Conservation (phyloP, 371 early-diverging fungal species). For the Entomophthora muscae region DNA sequence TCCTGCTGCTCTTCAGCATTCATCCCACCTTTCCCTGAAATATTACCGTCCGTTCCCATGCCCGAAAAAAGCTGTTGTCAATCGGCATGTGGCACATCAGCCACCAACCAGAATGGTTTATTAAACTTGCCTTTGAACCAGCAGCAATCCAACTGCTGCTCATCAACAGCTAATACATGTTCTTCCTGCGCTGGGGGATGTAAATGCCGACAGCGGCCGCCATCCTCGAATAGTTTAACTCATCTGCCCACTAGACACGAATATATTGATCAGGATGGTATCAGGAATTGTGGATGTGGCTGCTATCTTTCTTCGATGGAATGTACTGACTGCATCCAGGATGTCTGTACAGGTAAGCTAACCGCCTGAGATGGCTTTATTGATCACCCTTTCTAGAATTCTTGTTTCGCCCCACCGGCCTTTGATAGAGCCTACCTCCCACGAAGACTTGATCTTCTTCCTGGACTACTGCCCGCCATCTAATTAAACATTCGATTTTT, state of each 20-base stretch:
- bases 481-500: too few relatives aligned
- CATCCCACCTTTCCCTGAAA: not conserved
- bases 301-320: not conserved
- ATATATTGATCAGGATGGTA: constrained; percentile 5
- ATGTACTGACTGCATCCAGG: constrained; percentile 5
- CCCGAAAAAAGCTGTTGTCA: not conserved
- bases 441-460: too few relatives aligned
- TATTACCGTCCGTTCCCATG: not conserved
- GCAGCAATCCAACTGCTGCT: not conserved
- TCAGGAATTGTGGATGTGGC: constrained; percentile 7
- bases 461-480: too few relatives aligned
- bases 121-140: not conserved
- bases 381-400: not conserved
- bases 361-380: not conserved
- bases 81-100: too few relatives aligned
- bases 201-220: not conserved
- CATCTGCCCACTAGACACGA: not conserved
- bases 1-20: not conserved
- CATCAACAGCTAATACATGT: not conserved
- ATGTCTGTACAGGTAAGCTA: constrained; percentile 8
- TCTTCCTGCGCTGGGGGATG: not conserved
- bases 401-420: not conserved
- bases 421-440: too few relatives aligned
- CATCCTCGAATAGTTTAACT: not conserved
- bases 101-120: not conserved